Evolutionary conservation across 192 early-diverging fungal genomes (phyloP).

Genomic region (Coemansia sp.): DNA sequence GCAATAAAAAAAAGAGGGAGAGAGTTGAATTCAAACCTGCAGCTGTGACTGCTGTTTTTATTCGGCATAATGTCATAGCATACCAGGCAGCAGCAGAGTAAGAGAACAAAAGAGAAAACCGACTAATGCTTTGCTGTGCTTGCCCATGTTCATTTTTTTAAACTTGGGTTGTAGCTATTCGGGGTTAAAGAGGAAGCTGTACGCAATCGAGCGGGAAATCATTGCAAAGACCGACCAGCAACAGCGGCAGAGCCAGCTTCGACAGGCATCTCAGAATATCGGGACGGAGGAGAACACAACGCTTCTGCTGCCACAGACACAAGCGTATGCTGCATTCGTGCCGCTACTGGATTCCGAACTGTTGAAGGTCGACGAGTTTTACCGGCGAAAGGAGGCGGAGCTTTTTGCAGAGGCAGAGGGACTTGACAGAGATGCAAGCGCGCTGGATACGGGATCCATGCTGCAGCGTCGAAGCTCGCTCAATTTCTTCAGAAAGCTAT

Average conservation of each 20-base stretch:
- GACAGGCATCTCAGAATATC: not conserved
- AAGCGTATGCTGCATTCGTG: conserved; percentile 59
- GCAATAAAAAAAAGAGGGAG: too few relatives aligned
- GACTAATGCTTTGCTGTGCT: too few relatives aligned
- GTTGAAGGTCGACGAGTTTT: conserved; percentile 81
- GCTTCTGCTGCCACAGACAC: conserved; percentile 37
- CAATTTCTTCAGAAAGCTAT: conserved; percentile 40
- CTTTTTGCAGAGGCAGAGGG: conserved; percentile 68
- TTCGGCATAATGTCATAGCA: not conserved
- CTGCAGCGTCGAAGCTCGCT: conserved; percentile 36
- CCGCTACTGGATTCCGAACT: conserved; percentile 82
- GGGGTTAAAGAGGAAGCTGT: conserved; percentile 77
- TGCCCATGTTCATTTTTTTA: too few relatives aligned
- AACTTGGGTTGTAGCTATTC: conserved; percentile 48
- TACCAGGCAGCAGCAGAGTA: not conserved
- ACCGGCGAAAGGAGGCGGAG: conserved; percentile 80
- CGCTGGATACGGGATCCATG: conserved; percentile 15
- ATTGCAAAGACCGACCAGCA: conserved; percentile 33
- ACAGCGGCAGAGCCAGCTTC: not conserved
- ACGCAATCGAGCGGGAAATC: conserved; percentile 70
- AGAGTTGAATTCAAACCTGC: too few relatives aligned
- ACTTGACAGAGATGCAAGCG: conserved; percentile 42
- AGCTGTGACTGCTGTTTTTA: not conserved
- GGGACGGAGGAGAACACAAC: conserved; percentile 32
- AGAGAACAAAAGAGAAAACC: too few relatives aligned